Conservation (phyloP, 1,284 basidiomycete genomes). For the Porodaedalea pini region DNA sequence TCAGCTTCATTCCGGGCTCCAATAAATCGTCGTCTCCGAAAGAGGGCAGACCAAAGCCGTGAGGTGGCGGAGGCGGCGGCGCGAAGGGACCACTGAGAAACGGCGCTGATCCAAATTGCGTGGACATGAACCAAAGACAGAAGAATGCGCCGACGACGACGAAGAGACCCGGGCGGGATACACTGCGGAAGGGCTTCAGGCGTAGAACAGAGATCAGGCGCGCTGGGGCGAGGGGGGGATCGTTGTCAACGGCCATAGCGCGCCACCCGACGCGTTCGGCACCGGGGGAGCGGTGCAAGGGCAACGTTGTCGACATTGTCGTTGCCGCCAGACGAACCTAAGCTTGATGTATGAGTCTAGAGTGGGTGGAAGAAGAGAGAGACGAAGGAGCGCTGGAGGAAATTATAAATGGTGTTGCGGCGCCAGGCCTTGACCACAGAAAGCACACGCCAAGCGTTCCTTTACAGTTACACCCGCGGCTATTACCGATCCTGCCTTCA, state of each 20-base stretch:
- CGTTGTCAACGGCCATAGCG: conserved; percentile 9
- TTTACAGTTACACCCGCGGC: background rate
- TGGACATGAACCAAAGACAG: conserved; percentile 12
- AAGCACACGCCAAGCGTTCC: background rate
- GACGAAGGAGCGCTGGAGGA: background rate
- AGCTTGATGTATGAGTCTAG: too few relatives aligned
- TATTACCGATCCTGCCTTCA: too few relatives aligned
- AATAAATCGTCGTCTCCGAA: background rate
- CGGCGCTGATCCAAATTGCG: conserved; percentile 7
- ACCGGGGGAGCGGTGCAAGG: conserved; percentile 4
- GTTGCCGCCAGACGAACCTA: too few relatives aligned
- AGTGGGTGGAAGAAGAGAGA: background rate
- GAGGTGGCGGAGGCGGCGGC: conserved; percentile 7
- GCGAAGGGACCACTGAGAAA: conserved; percentile 2
- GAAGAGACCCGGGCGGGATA: conserved; percentile 2
- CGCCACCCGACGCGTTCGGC: conserved; percentile 10
- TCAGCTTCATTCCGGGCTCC: background rate
- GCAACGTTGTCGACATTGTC: conserved; percentile 6
- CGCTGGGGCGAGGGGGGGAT: background rate
- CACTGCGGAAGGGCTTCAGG: conserved; percentile 6
- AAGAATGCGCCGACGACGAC: conserved; percentile 1
- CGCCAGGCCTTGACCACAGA: background rate
- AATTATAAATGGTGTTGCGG: background rate
- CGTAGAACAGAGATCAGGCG: conserved; percentile 5
- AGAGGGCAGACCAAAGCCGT: background rate